Conservation (phyloP, 345 rosid species). For the Kandelia obovata region DNA sequence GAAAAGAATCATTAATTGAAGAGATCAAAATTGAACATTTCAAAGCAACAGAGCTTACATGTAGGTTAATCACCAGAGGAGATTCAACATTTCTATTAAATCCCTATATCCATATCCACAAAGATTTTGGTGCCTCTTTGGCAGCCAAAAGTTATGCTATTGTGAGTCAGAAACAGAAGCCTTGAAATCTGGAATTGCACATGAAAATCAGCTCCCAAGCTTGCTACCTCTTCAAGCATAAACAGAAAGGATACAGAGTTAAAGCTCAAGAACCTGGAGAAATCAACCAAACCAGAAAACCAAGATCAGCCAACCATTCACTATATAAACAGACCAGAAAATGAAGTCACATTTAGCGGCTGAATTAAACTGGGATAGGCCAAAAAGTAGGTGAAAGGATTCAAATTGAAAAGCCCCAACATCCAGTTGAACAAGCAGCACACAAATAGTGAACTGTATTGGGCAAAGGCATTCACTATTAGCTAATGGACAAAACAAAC, state of each 20-base stretch:
- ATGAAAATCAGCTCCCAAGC: background rate
- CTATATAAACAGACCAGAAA: too few relatives aligned
- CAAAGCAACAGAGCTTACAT: conserved; percentile 28
- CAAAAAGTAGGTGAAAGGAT: too few relatives aligned
- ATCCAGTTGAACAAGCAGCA: too few relatives aligned
- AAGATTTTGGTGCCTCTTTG: conserved; percentile 14
- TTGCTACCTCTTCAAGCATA: conserved; percentile 36
- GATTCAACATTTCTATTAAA: conserved; percentile 22
- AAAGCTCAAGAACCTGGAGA: background rate
- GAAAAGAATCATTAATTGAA: conserved; percentile 21
- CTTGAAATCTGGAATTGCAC: conserved; percentile 6
- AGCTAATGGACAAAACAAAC: background rate
- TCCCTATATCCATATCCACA: conserved; percentile 26
- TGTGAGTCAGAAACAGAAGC: conserved; percentile 23
- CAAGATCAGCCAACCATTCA: too few relatives aligned
- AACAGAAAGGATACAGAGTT: background rate
- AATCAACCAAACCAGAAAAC: background rate
- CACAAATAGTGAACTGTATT: too few relatives aligned
- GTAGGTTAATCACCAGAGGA: conserved; percentile 20
- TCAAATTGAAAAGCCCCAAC: too few relatives aligned
- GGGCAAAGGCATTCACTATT: background rate
- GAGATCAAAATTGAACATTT: conserved; percentile 32
- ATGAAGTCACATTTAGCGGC: too few relatives aligned
- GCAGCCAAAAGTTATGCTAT: conserved; percentile 19
- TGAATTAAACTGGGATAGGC: too few relatives aligned